Evolutionary conservation across 2,329 filamentous ascomycete genomes (phyloP), one percentile per base, ranked within the genome.

Genomic region (Monosporascus sp.): DNA sequence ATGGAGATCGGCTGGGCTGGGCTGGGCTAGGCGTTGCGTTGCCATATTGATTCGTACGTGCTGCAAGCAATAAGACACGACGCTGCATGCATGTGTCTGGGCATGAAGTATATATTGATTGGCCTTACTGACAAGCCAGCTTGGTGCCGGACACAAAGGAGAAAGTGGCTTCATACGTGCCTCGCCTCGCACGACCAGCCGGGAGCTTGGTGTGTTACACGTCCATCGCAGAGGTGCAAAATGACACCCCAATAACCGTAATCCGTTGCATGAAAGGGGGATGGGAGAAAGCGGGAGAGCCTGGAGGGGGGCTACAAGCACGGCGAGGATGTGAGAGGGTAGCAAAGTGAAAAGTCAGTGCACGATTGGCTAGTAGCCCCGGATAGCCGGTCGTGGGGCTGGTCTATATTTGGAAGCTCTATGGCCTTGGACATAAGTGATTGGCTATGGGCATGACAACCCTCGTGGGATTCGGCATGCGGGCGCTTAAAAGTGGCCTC

Each of bases 401-500:
- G 34, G 51, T 52, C 59, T 61, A 61, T 62, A 58, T 55, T 59
- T 56, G 60, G 55, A 49, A 46, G 17, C 17, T 47, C 22, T 48
- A 55, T 55, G 43, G 11, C 1, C 34, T 41, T 24, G 27, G 19
- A 43, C 16, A 27, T 14, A 6, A 8, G 26, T 53, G 41, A 62
- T 62, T 62, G 57, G 60, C 43, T 22, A 14, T 27, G 19, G 24
- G 47, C 34, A 38, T 22, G n/a, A 41, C 49, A 44, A 51, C 54
- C 59, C 52, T 56, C 50, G 48, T 54, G 19, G 19, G 50, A 45
- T 54, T 40, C 48, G 56, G 47, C 52, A 56, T 56, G 40, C 40
- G 50, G 60, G 60, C 60, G 60, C 60, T 59, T 62, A 62, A 41
- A 55, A 38, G 22, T 41, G 50, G 44, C 20, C 26, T 49, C 48